Base-by-base conservation (phyloP, 139 green algal genomes). In the Desmodesmus armatus region DNA sequence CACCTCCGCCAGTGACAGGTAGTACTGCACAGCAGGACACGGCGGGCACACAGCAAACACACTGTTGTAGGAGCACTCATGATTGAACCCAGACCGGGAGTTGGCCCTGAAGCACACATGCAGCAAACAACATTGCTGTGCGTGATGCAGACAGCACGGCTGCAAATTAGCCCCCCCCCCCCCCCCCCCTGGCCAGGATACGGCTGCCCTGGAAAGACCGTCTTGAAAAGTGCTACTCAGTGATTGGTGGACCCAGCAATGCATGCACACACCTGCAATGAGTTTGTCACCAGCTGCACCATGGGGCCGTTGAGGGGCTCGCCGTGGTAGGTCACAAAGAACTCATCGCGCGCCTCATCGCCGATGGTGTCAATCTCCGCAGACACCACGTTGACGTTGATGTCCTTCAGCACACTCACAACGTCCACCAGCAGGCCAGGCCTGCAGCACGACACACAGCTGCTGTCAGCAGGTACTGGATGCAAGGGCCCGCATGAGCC, bases 301-400 rank as follows among this genome's bases (percentile, higher is more conserved):
- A 99, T 99, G 60, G 91, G 88, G 31, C 86, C 5, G 62, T 85
- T 91, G 51, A 99, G 90, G 19, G 96, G 91, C 88, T 96, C 95
- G 29, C 96, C 96, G 67, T 98, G 96, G 88, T 99, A 98, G 0
- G 95, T 98, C 27, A 99, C 78, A 67, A 96, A 96, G 82, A 99
- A 97, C 67, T 92, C 91, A 84, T 99, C 96, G 21, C 94, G 87
- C 27, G 94, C 96, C 71, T 93, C 89, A 5, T 75, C 65, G 27
- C 96, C 96, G 51, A 94, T 81, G 27, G 91, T 95, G 82, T 95
- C 92, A 43, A 98, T 94, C 90, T 99, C 97, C 5, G 97, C 97
- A 11, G 93, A 97, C 19, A 98, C 90, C 29, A 99, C 97, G 82
- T 98, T 98, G 13, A 99, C 90, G 83, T 95, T 98, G 85, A 99